A percentile compares a stretch with the other conserved stretches of the same genome.
Conservation (phyloP, 805 yeast species). For the Phaffomyces antillensis region DNA sequence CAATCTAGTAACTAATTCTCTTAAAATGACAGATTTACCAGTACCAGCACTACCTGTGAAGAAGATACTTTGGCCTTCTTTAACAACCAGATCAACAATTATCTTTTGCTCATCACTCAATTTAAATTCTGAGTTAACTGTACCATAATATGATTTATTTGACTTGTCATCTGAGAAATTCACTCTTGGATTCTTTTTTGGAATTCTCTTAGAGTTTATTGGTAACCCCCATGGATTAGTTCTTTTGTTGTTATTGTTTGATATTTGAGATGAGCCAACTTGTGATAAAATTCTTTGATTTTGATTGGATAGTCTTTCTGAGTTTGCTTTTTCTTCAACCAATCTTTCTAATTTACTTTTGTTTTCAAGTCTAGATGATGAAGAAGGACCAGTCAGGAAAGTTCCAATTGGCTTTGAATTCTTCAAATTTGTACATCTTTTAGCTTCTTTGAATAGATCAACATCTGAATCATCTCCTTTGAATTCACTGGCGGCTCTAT, state of each 20-base stretch:
- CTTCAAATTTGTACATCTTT: slow-evolving; percentile 7
- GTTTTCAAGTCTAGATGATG: no score
- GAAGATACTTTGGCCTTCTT: slow-evolving; percentile 48
- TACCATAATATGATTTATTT: neutral
- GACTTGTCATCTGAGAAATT: neutral
- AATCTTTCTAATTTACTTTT: no score
- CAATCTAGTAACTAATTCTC: slow-evolving; percentile 54
- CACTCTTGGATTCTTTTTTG: slow-evolving; percentile 11
- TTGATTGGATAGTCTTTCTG: neutral
- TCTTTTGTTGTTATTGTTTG: no score
- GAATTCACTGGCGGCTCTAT: neutral
- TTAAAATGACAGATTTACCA: slow-evolving; percentile 68
- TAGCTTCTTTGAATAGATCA: neutral
- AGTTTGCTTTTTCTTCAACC: neutral
- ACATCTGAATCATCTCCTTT: slow-evolving; percentile 6
- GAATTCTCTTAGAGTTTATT: neutral
- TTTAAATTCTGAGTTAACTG: slow-evolving; percentile 6
- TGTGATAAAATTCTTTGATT: neutral
- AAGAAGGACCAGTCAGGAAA: neutral
- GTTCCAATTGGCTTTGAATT: slow-evolving; percentile 12
- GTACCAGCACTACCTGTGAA: slow-evolving; percentile 88
- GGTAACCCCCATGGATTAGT: no score
- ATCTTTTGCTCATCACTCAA: slow-evolving; percentile 42
- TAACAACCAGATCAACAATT: slow-evolving; percentile 46
- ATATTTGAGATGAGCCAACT: no score